Percentiles rank a stretch among this genome's conserved stretches.
phyloP scores from a whole-genome alignment of 106 monocot species.

The Gastrodia elata region DNA sequence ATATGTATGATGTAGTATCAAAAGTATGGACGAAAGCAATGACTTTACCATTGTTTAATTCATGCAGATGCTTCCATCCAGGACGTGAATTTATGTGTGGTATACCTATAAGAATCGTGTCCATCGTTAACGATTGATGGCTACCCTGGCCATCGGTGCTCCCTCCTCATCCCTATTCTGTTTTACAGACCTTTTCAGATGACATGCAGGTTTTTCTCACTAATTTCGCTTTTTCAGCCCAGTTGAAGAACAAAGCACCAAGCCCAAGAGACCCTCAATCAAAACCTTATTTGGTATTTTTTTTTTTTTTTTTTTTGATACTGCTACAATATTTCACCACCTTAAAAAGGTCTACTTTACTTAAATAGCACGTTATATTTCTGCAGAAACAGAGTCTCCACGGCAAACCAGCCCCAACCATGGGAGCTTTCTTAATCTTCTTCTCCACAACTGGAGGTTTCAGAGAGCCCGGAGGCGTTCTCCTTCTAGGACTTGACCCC shows the following conservation, averaged over 20 bases:
- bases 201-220: not conserved
- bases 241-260: slow-evolving; percentile 58
- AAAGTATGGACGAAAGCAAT: not conserved
- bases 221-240: slow-evolving; percentile 26
- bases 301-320: not conserved
- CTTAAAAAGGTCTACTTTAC: not conserved
- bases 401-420: slow-evolving; percentile 4
- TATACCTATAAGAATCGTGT: slow-evolving; percentile 25
- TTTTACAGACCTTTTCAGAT: not conserved
- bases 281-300: slow-evolving; percentile 60
- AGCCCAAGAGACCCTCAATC: slow-evolving; percentile 71
- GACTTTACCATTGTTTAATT: not conserved
- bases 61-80: slow-evolving; percentile 22
- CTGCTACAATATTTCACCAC: too few relatives aligned
- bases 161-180: not conserved
- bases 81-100: slow-evolving; percentile 27
- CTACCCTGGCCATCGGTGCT: slow-evolving; percentile 21
- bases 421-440: slow-evolving; percentile 16
- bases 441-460: slow-evolving; percentile 7
- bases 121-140: slow-evolving; percentile 20
- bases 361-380: not conserved
- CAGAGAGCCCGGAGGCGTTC: slow-evolving; percentile 9
- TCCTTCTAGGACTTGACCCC: not conserved
- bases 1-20: too few relatives aligned
- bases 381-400: slow-evolving; percentile 8